A percentile compares a stretch with the other conserved stretches of the same genome.
Evolutionary conservation across 2,329 filamentous ascomycete genomes (phyloP).

Genomic region (Rhynchosporium secalis): DNA sequence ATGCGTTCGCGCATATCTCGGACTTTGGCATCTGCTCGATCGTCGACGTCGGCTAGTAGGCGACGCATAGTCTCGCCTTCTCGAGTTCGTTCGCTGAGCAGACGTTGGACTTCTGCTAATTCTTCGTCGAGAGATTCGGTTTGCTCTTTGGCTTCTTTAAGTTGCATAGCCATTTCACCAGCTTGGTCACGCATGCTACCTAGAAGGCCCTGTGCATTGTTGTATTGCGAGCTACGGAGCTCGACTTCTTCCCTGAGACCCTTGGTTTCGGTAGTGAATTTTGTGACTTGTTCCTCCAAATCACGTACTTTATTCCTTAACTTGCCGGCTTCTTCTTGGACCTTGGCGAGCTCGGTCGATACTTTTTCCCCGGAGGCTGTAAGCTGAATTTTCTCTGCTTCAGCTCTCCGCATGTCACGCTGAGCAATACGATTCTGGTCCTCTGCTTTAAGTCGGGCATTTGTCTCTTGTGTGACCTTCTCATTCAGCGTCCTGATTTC

Average conservation of each 20-base stretch:
- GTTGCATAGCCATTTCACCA: constrained; percentile 82
- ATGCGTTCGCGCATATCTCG: constrained; percentile 87
- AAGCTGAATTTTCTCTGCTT: constrained; percentile 77
- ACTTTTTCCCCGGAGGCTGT: constrained; percentile 72
- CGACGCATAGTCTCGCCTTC: constrained; percentile 95
- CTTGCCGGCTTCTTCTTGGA: constrained; percentile 71
- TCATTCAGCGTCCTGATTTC: constrained; percentile 79
- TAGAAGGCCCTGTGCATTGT: constrained; percentile 80
- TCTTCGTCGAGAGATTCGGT: constrained; percentile 91
- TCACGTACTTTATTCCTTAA: constrained; percentile 62
- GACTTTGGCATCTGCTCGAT: constrained; percentile 75
- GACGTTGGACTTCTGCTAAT: constrained; percentile 79
- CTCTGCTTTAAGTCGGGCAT: constrained; percentile 70
- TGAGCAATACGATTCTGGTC: constrained; percentile 73
- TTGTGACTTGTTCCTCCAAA: constrained; percentile 72
- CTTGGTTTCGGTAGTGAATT: constrained; percentile 66
- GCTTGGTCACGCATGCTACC: constrained; percentile 93
- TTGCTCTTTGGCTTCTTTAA: constrained; percentile 82
- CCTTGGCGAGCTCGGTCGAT: constrained; percentile 65
- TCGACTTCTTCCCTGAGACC: constrained; percentile 76
- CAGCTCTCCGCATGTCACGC: constrained; percentile 74
- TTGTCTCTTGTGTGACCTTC: constrained; percentile 73
- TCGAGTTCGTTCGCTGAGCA: constrained; percentile 82
- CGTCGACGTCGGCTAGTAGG: constrained; percentile 82
- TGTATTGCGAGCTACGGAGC: constrained; percentile 82